Evolutionary conservation across 306 rosid genomes (phyloP), one percentile per base, ranked within the genome.

Genomic region (Vigna nakashimae): DNA sequence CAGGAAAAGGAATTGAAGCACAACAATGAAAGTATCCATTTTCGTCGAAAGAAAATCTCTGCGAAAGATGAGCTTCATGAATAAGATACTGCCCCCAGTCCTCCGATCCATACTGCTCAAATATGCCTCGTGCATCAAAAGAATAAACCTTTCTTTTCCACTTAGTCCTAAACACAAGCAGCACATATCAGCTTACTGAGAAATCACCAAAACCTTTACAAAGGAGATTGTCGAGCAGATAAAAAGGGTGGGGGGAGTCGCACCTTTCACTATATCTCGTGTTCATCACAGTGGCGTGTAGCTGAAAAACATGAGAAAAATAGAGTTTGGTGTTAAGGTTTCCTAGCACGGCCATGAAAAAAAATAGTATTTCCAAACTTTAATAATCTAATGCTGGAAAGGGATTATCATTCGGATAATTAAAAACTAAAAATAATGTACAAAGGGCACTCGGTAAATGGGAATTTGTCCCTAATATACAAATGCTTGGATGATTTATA

Each of bases 21-120:
- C 96, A 92, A 72, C 97, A 88, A 73, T 86, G 93, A 80, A 91
- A 95, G 80, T 92, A 95, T 68, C 98, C 98, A 26, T 77, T 87
- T 63, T 88, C 90, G 74, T 88, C 92, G 38, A 80, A 95, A 9
- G 24, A 83, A 86, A 89, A 91, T 74, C 91, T 89, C 82, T 91
- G 92, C 0, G 98, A 95, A 73, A 95, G 97, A 83, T 95, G 98
- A 82, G 88, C 98, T 92, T 92, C 98, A 30, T 73, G 89, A 80
- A 92, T 89, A 65, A 74, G 96, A 84, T 89, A 92, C 63, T 84
- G 82, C 34, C 98, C 97, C 98, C 98, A 95, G 22, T 92, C 90
- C 89, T 87, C 85, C 0, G 88, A 74, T 65, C 92, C 93, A 81
- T 87, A 95, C 79, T 69, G 90, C 87, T 87, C 74, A 77, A 87